Base-by-base conservation (phyloP, 768 basidiomycete species). In the Leccinum pellstonianum region DNA sequence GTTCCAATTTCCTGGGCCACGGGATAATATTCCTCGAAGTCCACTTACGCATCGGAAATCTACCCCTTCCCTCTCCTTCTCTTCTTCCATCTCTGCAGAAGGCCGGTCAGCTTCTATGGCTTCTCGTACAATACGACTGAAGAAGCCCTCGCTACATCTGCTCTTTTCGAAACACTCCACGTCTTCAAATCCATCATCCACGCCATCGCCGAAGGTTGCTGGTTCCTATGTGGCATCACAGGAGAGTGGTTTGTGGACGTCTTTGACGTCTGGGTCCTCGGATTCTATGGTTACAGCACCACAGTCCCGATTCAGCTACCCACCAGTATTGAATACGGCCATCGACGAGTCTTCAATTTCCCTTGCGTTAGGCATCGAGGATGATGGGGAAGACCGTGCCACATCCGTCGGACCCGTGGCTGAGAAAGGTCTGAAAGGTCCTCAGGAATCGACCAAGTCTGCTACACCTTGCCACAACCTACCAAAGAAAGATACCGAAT, bases 91-190 rank as follows among this genome's bases (percentile, higher is more conserved):
- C 61, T 69, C 68, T 15, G 68, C 60, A 55, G 54, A 77, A 76
- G 50, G 74, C 76, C 56, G 60, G 77, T 53, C 74, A 76, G 54
- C 79, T 80, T 60, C 72, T 64, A 25, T 73, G 29, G 61, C 64
- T 63, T 71, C 71, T 31, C 64, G 69, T 51, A 68, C 74, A 25
- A 71, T 70, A 56, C 77, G 76, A 58, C 69, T 80, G 59, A 90
- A 87, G 73, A 87, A 86, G 54, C 87, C 90, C 0, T 90, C 89
- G 3, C 73, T 90, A 58, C 84, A 84, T 53, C 74, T 89, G 17
- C 76, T 90, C 19, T 87, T 91, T 70, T 79, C 86, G 33, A 88
- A 87, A 75, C 82, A 80, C 52, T 85, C 87, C 6, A 72, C 77
- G 3, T 82, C 86, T 23, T 77, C 83, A 3, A 65, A 82, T 49